Evolutionary conservation across 2,329 filamentous ascomycete genomes (phyloP), one percentile per base, ranked within the genome.

Genomic region (Pseudocercospora pini-densiflorae): DNA sequence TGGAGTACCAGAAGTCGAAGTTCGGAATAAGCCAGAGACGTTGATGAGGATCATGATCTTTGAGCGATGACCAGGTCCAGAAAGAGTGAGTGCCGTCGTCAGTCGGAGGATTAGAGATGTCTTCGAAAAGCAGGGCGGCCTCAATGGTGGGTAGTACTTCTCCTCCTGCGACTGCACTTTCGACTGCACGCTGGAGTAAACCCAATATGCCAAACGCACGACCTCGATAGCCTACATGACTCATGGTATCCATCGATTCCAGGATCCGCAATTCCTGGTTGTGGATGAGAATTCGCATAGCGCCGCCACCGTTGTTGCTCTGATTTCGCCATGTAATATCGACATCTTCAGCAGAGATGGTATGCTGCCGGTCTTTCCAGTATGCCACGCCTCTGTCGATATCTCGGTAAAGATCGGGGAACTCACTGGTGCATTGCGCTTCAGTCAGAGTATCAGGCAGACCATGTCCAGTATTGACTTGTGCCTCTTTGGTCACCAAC

Each of bases 351-450:
- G 63, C 47, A 16, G 65, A 51, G 29, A 70, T 64, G 7, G 49
- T 68, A 36, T 67, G 64, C 16, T 64, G 27, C 31, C 55, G 66
- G 2, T 62, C 21, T 19, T 62, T 62, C 69, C 69, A 71, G 21
- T 65, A 62, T 3, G 45, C 24, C 5, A 64, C 61, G 7, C 68
- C 83, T 80, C 5, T 80, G 78, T 81, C 76, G 27, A 84, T 77
- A 5, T 74, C 70, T 64, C 73, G 75, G 74, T 82, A 84, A 0
- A 82, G 74, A 2, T 82, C 83, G 0, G 82, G 78, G 67, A 86
- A 85, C 62, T 84, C 80, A 60, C 85, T 83, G 47, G 80, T 81
- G 81, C 83, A 86, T 66, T 75, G 71, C 14, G 43, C 24, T 21
- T 69, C 64, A 31, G 69, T 70, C 6, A 75, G 65, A 24, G 10